These are phyloP conservation scores for Neurospora pannonica DNA, from an alignment of 495 filamentous ascomycete species.

Conservation along the genomic window DNA sequence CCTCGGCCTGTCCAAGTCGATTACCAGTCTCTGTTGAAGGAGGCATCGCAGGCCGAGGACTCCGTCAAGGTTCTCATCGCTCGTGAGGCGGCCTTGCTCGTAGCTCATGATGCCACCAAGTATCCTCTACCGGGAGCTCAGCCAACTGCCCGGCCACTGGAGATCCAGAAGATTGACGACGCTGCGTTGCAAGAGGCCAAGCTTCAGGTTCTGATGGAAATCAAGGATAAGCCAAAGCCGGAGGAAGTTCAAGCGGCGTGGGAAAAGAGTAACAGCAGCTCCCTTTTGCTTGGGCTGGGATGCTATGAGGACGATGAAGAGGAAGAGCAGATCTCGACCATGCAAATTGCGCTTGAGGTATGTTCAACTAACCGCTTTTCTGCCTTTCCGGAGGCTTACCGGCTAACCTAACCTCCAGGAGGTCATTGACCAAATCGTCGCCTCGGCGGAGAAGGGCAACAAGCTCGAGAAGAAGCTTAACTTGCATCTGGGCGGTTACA, in stretches of 20 bases:
- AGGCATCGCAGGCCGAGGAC: slow-evolving; percentile 33
- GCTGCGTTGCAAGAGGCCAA: slow-evolving; percentile 61
- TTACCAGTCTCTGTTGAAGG: slow-evolving; percentile 54
- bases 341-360: slow-evolving; percentile 59
- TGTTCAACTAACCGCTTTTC: slow-evolving; percentile 18
- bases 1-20: slow-evolving; percentile 72
- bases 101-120: slow-evolving; percentile 70
- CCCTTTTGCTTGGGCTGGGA: slow-evolving; percentile 61
- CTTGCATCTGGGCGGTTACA: slow-evolving; percentile 81
- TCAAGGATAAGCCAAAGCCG: slow-evolving; percentile 46
- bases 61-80: slow-evolving; percentile 49
- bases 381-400: not conserved
- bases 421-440: slow-evolving; percentile 59
- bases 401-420: slow-evolving; percentile 42
- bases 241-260: slow-evolving; percentile 60
- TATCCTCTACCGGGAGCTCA: slow-evolving; percentile 60
- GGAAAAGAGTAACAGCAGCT: slow-evolving; percentile 49
- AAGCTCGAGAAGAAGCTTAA: slow-evolving; percentile 92
- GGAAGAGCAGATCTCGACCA: slow-evolving; percentile 49
- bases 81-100: slow-evolving; percentile 64
- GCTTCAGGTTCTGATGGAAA: slow-evolving; percentile 64
- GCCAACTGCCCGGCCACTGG: slow-evolving; percentile 48
- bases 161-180: slow-evolving; percentile 62
- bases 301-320: slow-evolving; percentile 69
- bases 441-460: slow-evolving; percentile 66